Percentiles rank a stretch among this genome's conserved stretches.
Evolutionary conservation across 345 rosid genomes (phyloP).

Genomic region (Clausena lansium): DNA sequence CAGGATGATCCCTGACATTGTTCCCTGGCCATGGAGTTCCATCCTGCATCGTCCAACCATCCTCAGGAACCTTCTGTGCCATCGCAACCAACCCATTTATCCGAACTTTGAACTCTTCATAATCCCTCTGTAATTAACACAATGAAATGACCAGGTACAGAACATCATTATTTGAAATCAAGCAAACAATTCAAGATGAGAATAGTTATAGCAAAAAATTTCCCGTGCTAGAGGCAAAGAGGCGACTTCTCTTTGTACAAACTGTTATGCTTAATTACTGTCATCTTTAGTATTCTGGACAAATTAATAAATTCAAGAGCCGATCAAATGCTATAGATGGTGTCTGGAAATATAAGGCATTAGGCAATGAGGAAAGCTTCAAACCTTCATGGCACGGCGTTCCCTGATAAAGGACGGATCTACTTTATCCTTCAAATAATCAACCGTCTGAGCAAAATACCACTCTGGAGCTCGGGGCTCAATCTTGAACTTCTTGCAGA

Average conservation of each 20-base stretch:
- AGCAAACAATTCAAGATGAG: background rate
- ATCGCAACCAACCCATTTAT: constrained; percentile 75
- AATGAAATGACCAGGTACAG: background rate
- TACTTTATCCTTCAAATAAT: constrained; percentile 72
- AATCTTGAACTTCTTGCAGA: constrained; percentile 70
- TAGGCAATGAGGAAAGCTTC: constrained; percentile 9
- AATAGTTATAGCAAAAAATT: background rate
- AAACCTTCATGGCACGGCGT: constrained; percentile 85
- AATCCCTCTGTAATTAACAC: constrained; percentile 59
- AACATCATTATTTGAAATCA: constrained; percentile 9
- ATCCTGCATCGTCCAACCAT: constrained; percentile 97
- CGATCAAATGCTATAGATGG: background rate
- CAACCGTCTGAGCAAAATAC: constrained; percentile 77
- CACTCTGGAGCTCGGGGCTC: constrained; percentile 96
- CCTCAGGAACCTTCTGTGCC: constrained; percentile 93
- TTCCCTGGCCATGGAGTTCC: constrained; percentile 96
- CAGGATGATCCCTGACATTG: constrained; percentile 88
- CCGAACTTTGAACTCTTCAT: constrained; percentile 79
- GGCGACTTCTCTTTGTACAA: background rate
- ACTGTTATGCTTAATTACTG: background rate
- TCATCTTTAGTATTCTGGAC: constrained; percentile 4
- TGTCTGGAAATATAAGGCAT: background rate
- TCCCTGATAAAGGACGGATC: constrained; percentile 71
- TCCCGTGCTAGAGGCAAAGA: background rate
- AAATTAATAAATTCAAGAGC: background rate